Evolutionary conservation across 2,329 filamentous ascomycete species (phyloP).

Genomic region (Colletotrichum australisinense): DNA sequence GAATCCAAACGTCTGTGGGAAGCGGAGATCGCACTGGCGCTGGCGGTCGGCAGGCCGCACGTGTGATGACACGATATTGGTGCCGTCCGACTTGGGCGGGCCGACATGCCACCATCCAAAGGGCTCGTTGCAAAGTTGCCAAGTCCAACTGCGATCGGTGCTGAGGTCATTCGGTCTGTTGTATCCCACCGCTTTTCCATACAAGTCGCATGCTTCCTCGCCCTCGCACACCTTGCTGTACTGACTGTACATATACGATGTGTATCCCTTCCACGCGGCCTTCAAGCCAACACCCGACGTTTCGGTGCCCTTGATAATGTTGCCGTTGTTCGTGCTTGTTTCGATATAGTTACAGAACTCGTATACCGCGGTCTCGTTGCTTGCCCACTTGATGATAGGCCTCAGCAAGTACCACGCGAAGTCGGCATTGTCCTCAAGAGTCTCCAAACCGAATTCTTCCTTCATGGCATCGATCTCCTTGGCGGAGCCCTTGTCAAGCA

Average conservation of each 20-base stretch:
- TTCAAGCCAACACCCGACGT: conserved; percentile 4
- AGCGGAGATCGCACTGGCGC: conserved; percentile 12
- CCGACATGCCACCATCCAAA: conserved; percentile 29
- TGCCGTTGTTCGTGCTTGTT: conserved; percentile 6
- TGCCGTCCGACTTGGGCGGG: conserved; percentile 23
- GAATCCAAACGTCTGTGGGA: conserved; percentile 16
- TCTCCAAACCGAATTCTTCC: conserved; percentile 19
- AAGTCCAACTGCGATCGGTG: conserved; percentile 10
- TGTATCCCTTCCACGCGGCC: conserved; percentile 11
- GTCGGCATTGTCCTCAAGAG: conserved; percentile 17
- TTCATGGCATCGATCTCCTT: conserved; percentile 23
- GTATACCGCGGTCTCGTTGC: not conserved
- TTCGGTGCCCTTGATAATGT: not conserved
- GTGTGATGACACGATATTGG: conserved; percentile 23
- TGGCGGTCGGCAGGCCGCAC: not conserved
- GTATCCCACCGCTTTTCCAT: not conserved
- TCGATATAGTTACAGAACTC: conserved; percentile 22
- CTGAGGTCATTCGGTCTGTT: not conserved
- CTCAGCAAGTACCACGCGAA: conserved; percentile 11
- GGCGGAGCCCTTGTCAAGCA: conserved; percentile 40
- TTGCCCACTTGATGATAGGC: conserved; percentile 19
- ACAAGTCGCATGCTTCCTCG: conserved; percentile 1
- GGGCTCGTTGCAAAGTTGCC: conserved; percentile 34
- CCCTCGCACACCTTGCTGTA: conserved; percentile 5
- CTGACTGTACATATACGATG: not conserved